Conservation (phyloP, 2,329 filamentous ascomycete genomes). For the Fusarium virguliforme region DNA sequence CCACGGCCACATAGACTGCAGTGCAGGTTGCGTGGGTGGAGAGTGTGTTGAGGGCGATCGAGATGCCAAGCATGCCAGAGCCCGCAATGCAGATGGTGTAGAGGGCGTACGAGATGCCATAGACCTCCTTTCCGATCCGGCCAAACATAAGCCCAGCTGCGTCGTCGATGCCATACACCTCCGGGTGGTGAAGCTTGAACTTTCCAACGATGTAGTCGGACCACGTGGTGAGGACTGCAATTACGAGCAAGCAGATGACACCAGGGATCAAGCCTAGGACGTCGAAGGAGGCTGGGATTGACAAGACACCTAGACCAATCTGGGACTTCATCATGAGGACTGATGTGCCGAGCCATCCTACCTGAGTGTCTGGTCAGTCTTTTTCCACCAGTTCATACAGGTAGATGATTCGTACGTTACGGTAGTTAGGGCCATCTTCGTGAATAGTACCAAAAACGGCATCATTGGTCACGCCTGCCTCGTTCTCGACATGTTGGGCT, state of each 20-base stretch:
- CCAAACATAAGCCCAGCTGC: constrained; percentile 67
- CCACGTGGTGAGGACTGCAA: constrained; percentile 57
- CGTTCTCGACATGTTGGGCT: neutral
- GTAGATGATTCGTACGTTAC: constrained; percentile 39
- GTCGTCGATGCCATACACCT: constrained; percentile 70
- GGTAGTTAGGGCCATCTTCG: constrained; percentile 49
- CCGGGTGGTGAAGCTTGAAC: constrained; percentile 67
- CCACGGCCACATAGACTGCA: constrained; percentile 58
- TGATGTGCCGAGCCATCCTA: constrained; percentile 61
- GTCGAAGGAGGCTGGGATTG: constrained; percentile 64
- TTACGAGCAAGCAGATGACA: constrained; percentile 36
- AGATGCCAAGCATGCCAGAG: constrained; percentile 53
- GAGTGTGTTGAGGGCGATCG: constrained; percentile 60
- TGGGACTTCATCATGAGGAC: constrained; percentile 45
- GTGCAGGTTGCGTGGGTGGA: constrained; percentile 60
- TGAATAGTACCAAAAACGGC: constrained; percentile 50
- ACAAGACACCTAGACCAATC: constrained; percentile 64
- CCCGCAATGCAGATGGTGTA: constrained; percentile 43
- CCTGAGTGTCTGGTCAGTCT: constrained; percentile 49
- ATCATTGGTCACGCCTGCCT: constrained; percentile 34
- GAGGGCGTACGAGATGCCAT: constrained; percentile 57
- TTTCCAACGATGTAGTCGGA: constrained; percentile 60
- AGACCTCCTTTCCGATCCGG: constrained; percentile 60
- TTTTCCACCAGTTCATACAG: neutral
- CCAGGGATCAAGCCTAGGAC: constrained; percentile 62